Percentiles rank a stretch among this genome's conserved stretches.
These are phyloP conservation scores for Curvularia verruculosa DNA, from an alignment of 2,329 filamentous ascomycete genomes.

Conservation along the genomic window DNA sequence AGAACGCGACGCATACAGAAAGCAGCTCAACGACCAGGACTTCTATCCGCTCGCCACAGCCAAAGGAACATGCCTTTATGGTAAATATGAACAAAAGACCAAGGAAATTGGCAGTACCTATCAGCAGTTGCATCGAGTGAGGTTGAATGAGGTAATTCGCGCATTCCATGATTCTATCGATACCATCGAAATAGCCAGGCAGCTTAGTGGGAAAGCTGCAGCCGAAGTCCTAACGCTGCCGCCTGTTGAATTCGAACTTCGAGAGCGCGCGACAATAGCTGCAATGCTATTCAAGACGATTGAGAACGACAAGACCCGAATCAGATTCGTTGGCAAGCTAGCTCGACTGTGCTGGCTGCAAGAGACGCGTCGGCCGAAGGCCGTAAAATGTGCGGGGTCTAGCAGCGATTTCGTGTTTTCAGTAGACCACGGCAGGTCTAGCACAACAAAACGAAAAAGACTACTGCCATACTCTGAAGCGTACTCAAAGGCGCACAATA, in stretches of 20 bases:
- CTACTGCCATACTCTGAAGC: no score
- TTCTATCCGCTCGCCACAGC: conserved; percentile 18
- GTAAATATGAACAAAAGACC: conserved; percentile 22
- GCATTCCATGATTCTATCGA: conserved; percentile 25
- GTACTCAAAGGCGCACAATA: no score
- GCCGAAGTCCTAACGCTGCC: conserved; percentile 22
- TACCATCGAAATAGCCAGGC: conserved; percentile 25
- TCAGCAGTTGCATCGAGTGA: conserved; percentile 17
- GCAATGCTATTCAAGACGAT: conserved; percentile 27
- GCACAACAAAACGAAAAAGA: no score
- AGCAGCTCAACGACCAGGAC: conserved; percentile 18
- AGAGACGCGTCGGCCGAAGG: conserved; percentile 21
- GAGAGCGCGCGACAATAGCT: conserved; percentile 22
- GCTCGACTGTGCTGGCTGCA: conserved; percentile 18
- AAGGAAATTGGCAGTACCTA: conserved; percentile 21
- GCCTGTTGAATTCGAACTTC: conserved; percentile 21
- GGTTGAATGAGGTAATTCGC: conserved; percentile 15
- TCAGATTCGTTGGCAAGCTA: conserved; percentile 21
- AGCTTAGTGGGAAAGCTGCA: conserved; percentile 21
- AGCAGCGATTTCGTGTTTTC: no score
- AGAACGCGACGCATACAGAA: conserved; percentile 17
- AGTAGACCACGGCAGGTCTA: no score
- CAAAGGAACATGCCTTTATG: conserved; percentile 19
- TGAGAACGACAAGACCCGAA: conserved; percentile 16
- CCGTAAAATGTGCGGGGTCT: no score